Conservation (phyloP, 495 filamentous ascomycete species). For the Physcia stellaris region DNA sequence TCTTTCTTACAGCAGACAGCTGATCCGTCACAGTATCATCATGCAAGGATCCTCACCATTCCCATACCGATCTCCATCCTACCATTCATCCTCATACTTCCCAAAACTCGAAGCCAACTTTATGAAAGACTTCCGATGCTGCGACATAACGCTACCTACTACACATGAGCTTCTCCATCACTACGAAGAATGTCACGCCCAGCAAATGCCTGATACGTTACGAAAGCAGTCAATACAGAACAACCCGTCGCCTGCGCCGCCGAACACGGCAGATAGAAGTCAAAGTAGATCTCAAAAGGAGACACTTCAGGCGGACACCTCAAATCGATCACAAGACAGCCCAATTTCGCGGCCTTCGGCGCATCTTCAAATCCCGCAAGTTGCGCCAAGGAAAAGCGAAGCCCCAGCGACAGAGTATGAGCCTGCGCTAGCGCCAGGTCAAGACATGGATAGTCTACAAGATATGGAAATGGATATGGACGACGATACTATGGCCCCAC, state of each 20-base stretch:
- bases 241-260: constrained; percentile 27
- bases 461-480: constrained; percentile 99
- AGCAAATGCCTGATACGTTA: constrained; percentile 37
- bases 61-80: constrained; percentile 80
- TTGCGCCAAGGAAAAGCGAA: constrained; percentile 10
- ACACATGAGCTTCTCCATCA: constrained; percentile 92
- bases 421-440: constrained; percentile 25
- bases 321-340: constrained; percentile 29
- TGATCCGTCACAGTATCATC: constrained; percentile 51
- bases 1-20: not conserved
- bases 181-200: constrained; percentile 86
- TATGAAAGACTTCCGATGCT: constrained; percentile 92
- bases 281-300: constrained; percentile 31
- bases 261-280: constrained; percentile 37
- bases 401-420: constrained; percentile 25
- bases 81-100: constrained; percentile 93
- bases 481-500: constrained; percentile 32
- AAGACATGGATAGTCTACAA: constrained; percentile 77
- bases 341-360: constrained; percentile 19
- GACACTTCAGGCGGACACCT: constrained; percentile 25
- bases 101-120: constrained; percentile 96
- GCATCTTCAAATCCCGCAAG: constrained; percentile 18
- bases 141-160: constrained; percentile 70
- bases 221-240: constrained; percentile 39
- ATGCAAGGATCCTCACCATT: constrained; percentile 96